phyloP scores from a whole-genome alignment of 768 basidiomycete species.

The Trametes coccinea region DNA sequence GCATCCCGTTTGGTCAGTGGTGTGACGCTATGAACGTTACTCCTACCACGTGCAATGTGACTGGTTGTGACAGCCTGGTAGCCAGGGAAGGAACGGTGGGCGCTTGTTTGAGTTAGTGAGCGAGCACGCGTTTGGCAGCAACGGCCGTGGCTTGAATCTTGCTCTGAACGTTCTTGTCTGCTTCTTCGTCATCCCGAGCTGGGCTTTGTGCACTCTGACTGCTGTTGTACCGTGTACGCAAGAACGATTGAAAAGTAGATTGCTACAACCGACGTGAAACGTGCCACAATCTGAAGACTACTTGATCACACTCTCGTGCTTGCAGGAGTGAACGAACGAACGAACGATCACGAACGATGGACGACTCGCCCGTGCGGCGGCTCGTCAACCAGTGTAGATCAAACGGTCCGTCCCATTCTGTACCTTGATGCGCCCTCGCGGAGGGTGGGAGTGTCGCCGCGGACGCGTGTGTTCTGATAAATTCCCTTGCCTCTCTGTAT shows the following conservation, averaged over 20 bases:
- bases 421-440: not conserved
- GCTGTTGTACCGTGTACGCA: not conserved
- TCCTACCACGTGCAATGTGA: not conserved
- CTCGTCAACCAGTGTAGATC: slow-evolving; percentile 34
- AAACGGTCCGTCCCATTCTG: slow-evolving; percentile 29
- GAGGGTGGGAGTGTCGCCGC: not conserved
- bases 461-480: slow-evolving; percentile 5
- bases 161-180: not conserved
- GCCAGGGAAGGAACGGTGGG: slow-evolving; percentile 3
- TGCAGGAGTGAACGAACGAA: not conserved
- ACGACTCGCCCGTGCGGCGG: slow-evolving; percentile 30
- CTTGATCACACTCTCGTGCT: not conserved
- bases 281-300: too few species aligned
- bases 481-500: not conserved
- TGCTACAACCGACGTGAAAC: too few species aligned
- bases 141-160: slow-evolving; percentile 21
- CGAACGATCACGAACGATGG: slow-evolving; percentile 31
- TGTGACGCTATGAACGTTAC: not conserved
- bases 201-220: not conserved
- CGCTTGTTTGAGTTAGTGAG: slow-evolving; percentile 10
- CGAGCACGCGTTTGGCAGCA: slow-evolving; percentile 14
- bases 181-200: not conserved
- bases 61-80: not conserved
- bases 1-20: not conserved
- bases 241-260: not conserved